These are phyloP conservation scores for Linaria vulgaris DNA, from an alignment of 257 asterid genomes.

Conservation along the genomic window DNA sequence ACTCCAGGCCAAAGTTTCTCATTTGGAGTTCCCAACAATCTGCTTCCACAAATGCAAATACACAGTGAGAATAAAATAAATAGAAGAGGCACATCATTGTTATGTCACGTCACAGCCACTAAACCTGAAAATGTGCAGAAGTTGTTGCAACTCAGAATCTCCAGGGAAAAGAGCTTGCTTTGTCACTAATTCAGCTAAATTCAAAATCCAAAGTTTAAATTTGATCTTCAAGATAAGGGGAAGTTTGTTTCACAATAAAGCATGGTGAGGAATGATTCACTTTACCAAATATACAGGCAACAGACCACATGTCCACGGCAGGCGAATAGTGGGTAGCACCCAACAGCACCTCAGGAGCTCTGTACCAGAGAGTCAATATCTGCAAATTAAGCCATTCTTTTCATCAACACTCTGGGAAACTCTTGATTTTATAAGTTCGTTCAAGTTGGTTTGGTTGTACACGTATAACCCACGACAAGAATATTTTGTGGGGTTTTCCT, in stretches of 20 bases:
- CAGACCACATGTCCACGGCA: slow-evolving; percentile 98
- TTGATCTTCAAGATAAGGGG: slow-evolving; percentile 1
- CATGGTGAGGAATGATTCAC: neutral
- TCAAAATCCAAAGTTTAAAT: slow-evolving; percentile 3
- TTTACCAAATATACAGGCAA: slow-evolving; percentile 95
- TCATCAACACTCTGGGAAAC: neutral
- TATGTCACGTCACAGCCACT: neutral
- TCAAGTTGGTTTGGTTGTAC: too few species aligned
- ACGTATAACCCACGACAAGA: too few species aligned
- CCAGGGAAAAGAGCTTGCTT: slow-evolving; percentile 88
- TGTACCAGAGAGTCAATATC: slow-evolving; percentile 98
- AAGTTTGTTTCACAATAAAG: neutral
- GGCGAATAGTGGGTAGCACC: slow-evolving; percentile 98
- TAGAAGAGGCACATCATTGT: too few species aligned
- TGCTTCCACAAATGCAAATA: slow-evolving; percentile 23
- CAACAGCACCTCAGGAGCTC: slow-evolving; percentile 98
- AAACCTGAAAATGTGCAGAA: slow-evolving; percentile 95
- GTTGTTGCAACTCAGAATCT: slow-evolving; percentile 97
- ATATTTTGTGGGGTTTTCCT: too few species aligned
- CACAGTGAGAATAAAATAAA: too few species aligned
- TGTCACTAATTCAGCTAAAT: slow-evolving; percentile 83
- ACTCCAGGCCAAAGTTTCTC: slow-evolving; percentile 94
- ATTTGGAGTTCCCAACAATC: slow-evolving; percentile 89
- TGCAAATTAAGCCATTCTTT: slow-evolving; percentile 29
- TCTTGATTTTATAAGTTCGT: too few species aligned